phyloP scores from a whole-genome alignment of 495 filamentous ascomycete species.

The Geopyxis carbonaria region DNA sequence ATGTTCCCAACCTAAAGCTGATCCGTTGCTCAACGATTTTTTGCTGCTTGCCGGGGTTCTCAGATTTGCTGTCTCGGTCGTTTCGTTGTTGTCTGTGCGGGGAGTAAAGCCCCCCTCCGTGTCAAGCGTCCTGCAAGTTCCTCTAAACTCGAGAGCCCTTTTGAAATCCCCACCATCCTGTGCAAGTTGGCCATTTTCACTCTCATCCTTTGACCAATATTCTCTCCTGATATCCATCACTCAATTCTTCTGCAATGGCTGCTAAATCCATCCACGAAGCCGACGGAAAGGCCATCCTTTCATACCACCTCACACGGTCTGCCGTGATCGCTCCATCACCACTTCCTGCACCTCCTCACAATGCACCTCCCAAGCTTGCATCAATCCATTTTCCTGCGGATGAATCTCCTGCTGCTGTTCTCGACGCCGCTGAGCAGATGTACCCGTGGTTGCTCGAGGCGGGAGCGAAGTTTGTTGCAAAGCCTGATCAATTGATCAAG shows the following conservation, averaged over 20 bases:
- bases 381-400: slow-evolving; percentile 88
- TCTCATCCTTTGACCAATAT: slow-evolving; percentile 12
- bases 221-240: slow-evolving; percentile 13
- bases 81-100: too few relatives aligned
- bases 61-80: too few relatives aligned
- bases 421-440: slow-evolving; percentile 84
- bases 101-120: too few relatives aligned
- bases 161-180: slow-evolving; percentile 11
- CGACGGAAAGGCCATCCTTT: slow-evolving; percentile 99
- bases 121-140: too few relatives aligned
- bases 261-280: slow-evolving; percentile 97
- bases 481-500: slow-evolving; percentile 99
- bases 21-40: too few relatives aligned
- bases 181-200: too few relatives aligned
- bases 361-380: slow-evolving; percentile 76
- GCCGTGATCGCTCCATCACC: slow-evolving; percentile 95
- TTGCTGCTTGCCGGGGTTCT: too few relatives aligned
- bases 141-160: slow-evolving; percentile 1
- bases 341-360: slow-evolving; percentile 79
- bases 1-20: too few relatives aligned
- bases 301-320: slow-evolving; percentile 98
- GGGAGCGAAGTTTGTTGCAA: slow-evolving; percentile 88
- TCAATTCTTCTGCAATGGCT: slow-evolving; percentile 50
- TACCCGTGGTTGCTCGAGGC: slow-evolving; percentile 81
- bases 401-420: slow-evolving; percentile 60